These are phyloP conservation scores for Colletotrichum sansevieriae DNA, from an alignment of 2,329 filamentous ascomycete species.

Conservation along the genomic window DNA sequence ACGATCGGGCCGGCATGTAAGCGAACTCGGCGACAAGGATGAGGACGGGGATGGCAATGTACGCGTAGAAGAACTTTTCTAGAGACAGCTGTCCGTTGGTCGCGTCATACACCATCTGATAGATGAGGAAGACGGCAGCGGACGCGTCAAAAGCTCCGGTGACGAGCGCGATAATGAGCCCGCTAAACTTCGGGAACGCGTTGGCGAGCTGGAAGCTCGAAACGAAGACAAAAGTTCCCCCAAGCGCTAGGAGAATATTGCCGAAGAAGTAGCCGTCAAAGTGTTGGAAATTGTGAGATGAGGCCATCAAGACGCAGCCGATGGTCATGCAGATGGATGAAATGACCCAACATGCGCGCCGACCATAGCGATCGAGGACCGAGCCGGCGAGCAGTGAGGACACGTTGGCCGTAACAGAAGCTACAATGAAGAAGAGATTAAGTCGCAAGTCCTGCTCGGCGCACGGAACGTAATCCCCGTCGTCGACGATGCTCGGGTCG, in stretches of 20 bases:
- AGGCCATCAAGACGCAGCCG: constrained; percentile 80
- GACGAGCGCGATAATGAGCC: constrained; percentile 81
- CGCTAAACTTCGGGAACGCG: constrained; percentile 81
- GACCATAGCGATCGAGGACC: constrained; percentile 85
- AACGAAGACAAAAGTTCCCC: constrained; percentile 87
- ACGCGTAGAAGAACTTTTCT: constrained; percentile 56
- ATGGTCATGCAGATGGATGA: constrained; percentile 76
- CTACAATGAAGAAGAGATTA: constrained; percentile 93
- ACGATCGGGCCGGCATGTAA: constrained; percentile 56
- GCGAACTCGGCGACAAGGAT: constrained; percentile 54
- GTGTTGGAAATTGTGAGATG: constrained; percentile 68
- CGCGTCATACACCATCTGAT: constrained; percentile 76
- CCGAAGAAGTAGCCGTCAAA: constrained; percentile 82
- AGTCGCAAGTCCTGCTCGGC: constrained; percentile 68
- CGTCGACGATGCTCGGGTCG: constrained; percentile 38
- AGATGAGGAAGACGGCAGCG: constrained; percentile 81
- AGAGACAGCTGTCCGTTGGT: constrained; percentile 56
- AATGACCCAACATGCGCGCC: constrained; percentile 79
- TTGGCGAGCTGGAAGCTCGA: constrained; percentile 88
- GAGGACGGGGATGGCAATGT: constrained; percentile 52
- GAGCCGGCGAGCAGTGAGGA: constrained; percentile 87
- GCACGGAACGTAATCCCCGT: constrained; percentile 52
- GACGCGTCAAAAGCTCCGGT: constrained; percentile 89
- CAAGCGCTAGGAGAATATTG: constrained; percentile 81
- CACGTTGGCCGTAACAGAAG: constrained; percentile 89